Evolutionary conservation across 169 alveolate genomes (phyloP).

Genomic region (Eimeria necatrix): DNA sequence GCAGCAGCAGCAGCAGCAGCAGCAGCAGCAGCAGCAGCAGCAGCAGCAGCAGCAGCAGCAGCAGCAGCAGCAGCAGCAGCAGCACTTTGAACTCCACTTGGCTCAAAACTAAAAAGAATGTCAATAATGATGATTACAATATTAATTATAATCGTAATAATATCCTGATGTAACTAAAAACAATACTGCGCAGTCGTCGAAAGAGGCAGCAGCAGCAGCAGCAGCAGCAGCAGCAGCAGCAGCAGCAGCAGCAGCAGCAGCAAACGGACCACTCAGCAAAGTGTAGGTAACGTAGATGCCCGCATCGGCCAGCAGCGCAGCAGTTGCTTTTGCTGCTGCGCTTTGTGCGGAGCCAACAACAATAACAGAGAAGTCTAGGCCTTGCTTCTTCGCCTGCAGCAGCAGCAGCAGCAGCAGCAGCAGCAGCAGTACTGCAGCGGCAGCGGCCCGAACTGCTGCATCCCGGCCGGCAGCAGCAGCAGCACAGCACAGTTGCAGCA

Average conservation of each 20-base stretch:
- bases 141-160: too few species aligned
- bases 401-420: slow-evolving; percentile 55
- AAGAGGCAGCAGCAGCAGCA: background rate
- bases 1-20: too few species aligned
- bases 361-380: too few species aligned
- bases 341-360: background rate
- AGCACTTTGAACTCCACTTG: background rate
- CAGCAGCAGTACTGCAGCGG: background rate
- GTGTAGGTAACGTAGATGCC: slow-evolving; percentile 3
- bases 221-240: slow-evolving; percentile 16
- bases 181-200: too few species aligned
- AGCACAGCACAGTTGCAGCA: background rate
- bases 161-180: too few species aligned
- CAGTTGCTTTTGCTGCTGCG: background rate
- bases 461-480: background rate
- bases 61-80: background rate
- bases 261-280: too few species aligned
- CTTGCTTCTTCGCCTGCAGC: slow-evolving; percentile 9
- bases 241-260: slow-evolving; percentile 49
- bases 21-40: slow-evolving; percentile 23
- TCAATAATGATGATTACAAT: too few species aligned
- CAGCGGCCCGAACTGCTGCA: background rate
- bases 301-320: slow-evolving; percentile 5
- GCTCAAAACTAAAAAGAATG: background rate
- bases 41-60: slow-evolving; percentile 21